phyloP scores from a whole-genome alignment of 305 asterid genomes.

The Fraxinus angustifolia region DNA sequence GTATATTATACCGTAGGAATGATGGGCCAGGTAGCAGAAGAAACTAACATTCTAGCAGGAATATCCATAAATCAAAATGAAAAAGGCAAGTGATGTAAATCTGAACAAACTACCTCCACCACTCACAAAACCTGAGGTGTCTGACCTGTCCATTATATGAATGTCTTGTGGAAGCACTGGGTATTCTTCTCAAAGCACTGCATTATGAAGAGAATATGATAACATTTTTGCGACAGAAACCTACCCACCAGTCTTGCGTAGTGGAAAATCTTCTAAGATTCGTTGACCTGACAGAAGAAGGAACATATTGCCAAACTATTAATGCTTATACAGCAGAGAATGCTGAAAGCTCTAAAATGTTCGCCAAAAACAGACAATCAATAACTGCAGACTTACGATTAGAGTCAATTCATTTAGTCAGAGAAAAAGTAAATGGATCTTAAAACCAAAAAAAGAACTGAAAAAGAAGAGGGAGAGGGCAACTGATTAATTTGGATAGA shows the following conservation, averaged over 20 bases:
- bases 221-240: not conserved
- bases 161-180: not conserved
- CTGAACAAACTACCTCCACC: constrained; percentile 40
- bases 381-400: not conserved
- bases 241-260: not conserved
- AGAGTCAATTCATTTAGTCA: not conserved
- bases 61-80: constrained; percentile 17
- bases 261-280: not conserved
- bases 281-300: not conserved
- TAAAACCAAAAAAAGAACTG: not conserved
- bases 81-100: not conserved
- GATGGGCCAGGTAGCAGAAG: not conserved
- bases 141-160: constrained; percentile 39
- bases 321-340: not conserved
- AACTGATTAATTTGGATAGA: not conserved
- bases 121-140: constrained; percentile 49
- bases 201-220: not conserved
- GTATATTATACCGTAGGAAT: not conserved
- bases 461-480: not conserved
- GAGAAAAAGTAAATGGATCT: not conserved
- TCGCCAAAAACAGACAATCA: not conserved
- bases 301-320: not conserved
- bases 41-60: not conserved
- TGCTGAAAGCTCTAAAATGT: not conserved
- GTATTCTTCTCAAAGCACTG: constrained; percentile 2